phyloP scores from a whole-genome alignment of 495 filamentous ascomycete genomes.

The Hypoxylon crocopeplum region DNA sequence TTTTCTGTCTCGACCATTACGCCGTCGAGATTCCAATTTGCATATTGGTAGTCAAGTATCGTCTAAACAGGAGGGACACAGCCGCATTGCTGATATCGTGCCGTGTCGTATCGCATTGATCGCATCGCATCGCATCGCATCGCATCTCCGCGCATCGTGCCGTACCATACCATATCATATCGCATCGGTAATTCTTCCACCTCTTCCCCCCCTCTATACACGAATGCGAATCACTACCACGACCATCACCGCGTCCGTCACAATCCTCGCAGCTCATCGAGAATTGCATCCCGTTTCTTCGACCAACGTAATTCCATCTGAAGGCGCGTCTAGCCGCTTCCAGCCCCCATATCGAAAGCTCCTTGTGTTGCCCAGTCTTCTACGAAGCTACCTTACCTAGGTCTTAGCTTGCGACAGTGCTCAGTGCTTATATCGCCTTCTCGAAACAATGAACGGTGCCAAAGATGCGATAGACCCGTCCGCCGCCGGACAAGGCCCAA shows the following conservation, averaged over 20 bases:
- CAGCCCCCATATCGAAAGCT: neutral
- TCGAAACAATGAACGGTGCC: slow-evolving; percentile 31
- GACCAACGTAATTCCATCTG: slow-evolving; percentile 7
- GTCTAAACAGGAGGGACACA: neutral
- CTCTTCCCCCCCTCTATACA: neutral
- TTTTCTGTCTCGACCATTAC: neutral
- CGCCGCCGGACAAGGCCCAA: neutral
- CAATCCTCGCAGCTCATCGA: slow-evolving; percentile 10
- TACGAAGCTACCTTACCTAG: neutral
- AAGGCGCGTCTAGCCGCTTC: slow-evolving; percentile 11
- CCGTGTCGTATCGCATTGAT: slow-evolving; percentile 11
- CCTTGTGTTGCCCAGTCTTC: slow-evolving; percentile 3
- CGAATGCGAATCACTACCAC: slow-evolving; percentile 12
- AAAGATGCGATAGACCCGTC: slow-evolving; percentile 26
- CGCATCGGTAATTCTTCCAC: slow-evolving; percentile 6
- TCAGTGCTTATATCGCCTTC: slow-evolving; percentile 1
- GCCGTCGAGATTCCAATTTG: slow-evolving; percentile 1
- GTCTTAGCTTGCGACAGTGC: slow-evolving; percentile 22
- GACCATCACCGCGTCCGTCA: slow-evolving; percentile 1
- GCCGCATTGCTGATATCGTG: slow-evolving; percentile 5
- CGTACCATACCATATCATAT: slow-evolving; percentile 16
- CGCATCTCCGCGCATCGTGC: slow-evolving; percentile 6
- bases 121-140: slow-evolving; percentile 13
- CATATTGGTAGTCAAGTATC: too few relatives aligned
- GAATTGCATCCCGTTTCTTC: neutral